These are phyloP conservation scores for Diplodia scrobiculata DNA, from an alignment of 2,329 filamentous ascomycete genomes.

Conservation along the genomic window DNA sequence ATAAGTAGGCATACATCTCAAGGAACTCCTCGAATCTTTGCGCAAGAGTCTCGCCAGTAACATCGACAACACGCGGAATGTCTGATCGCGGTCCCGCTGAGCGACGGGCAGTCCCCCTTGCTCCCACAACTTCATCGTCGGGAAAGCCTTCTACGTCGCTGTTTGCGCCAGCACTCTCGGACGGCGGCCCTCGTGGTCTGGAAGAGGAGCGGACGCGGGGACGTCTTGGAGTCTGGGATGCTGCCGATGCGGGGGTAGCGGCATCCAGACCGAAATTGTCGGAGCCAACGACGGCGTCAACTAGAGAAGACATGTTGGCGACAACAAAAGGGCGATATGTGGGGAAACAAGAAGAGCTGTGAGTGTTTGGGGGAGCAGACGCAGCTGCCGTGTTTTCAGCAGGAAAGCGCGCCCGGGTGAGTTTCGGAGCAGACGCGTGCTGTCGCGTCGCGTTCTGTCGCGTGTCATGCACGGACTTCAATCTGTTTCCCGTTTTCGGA, in stretches of 20 bases:
- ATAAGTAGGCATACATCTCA: constrained; percentile 61
- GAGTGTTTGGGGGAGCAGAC: constrained; percentile 16
- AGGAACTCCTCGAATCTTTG: constrained; percentile 78
- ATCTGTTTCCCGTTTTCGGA: background rate
- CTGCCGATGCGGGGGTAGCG: constrained; percentile 44
- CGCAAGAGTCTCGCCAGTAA: constrained; percentile 72
- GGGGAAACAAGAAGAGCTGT: background rate
- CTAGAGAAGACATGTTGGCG: constrained; percentile 53
- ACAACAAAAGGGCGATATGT: background rate
- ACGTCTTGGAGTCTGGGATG: constrained; percentile 42
- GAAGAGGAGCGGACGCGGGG: constrained; percentile 55
- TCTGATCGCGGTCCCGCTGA: constrained; percentile 54
- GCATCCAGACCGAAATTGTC: constrained; percentile 43
- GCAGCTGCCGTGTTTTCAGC: constrained; percentile 22
- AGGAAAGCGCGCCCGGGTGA: constrained; percentile 6
- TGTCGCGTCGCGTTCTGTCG: constrained; percentile 13
- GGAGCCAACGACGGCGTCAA: constrained; percentile 55
- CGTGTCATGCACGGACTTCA: background rate
- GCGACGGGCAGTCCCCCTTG: constrained; percentile 53
- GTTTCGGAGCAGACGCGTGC: constrained; percentile 14
- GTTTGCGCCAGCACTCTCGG: constrained; percentile 54
- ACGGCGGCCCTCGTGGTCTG: constrained; percentile 56
- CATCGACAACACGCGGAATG: constrained; percentile 74
- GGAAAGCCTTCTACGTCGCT: constrained; percentile 62
- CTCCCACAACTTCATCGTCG: constrained; percentile 63